Evolutionary conservation across 2,329 filamentous ascomycete species (phyloP), one percentile per base, ranked within the genome.

Genomic region (Aspergillus tamarii): DNA sequence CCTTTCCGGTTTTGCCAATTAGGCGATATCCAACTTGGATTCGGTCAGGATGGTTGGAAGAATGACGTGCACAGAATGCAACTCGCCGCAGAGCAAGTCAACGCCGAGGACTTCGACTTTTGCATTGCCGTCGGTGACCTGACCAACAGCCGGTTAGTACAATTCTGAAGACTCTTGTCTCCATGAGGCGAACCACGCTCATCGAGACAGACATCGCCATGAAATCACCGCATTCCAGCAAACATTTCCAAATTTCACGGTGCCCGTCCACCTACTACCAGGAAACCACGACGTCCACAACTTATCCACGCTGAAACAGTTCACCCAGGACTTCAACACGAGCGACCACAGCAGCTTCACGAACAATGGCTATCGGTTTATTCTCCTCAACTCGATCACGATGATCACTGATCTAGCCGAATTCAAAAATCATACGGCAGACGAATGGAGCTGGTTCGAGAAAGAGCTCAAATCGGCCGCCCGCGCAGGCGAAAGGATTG

Each of bases 21-120:
- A 12, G 50, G 50, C 19, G 50, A 53, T 28, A 53, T 53, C 50
- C 50, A 73, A 11, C n/a, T 60, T 4, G 58, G 58, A 14, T 53
- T 60, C 11, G 58, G 58, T 2, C 48, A 53, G 16, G 58, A 60
- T 45, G 58, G 58, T 8, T 60, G 46, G 45, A 16, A 54, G 9
- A 60, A 54, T 43, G 58, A 60, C 28, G 50, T 36, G 14, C 32
- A 60, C 26, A n/a, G 58, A n/a, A 60, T 60, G 58, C 32, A 43
- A 19, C 36, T 60, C 7, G 58, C 58, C 36, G 48, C 58, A 11
- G n/a, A 60, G 36, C 58, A 60, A 30, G 58, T 60, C 30, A 60
- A 55, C 11, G 14, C 21, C 0, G n/a, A 60, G 58, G 23, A 45
- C 9, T 53, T 53, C 28, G 50, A 53, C 30, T 53, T 53, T 11